Evolutionary conservation across 306 rosid species (phyloP), one percentile per base, ranked within the genome.

Genomic region (Sechiopsis laciniata): DNA sequence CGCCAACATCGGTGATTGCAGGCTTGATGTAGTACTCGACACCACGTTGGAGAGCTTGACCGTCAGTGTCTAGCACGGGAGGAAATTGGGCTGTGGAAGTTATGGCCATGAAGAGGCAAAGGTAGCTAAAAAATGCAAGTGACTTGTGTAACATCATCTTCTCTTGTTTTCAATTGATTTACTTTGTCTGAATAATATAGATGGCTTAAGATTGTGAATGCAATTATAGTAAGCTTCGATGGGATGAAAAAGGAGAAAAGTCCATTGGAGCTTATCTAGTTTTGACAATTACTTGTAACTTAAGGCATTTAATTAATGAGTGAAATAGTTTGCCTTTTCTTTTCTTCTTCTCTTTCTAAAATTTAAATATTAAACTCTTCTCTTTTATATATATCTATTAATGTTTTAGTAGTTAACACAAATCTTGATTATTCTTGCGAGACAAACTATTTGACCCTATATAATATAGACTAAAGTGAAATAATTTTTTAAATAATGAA

Each of bases 11-110:
- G 17, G 75, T 72, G 48, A 55, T 32, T 15, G 65, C 54, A 1
- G 75, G 75, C 32, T 19, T 17, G 65, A 72, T 72, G 29, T 26
- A 72, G 65, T 72, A 72, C 52, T 72, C 54, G 4, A 71, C 51
- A 22, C 75, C 75, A 2, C 75, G 75, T 54, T 6, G 40, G 0
- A 71, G 62, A 22, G 75, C 22, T 29, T 32, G 75, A 29, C 75
- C 62, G 5, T 35, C 4, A 4, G 75, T 71, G 48, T 71, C 75
- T 2, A 71, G 62, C 51, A 71, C 75, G 0, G 59, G 48, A 32
- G 24, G 40, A 2, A 7, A 4, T 55, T 72, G 75, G 55, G 75
- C 75, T 72, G 17, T 52, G 24, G 51, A 72, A 72, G 65, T 54
- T 52, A 55, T 72, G 64, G 65, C 75, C 29, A 72, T 55, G 51